These are phyloP conservation scores for Davidsoniella australis DNA, from an alignment of 2,329 filamentous ascomycete species.

Conservation along the genomic window DNA sequence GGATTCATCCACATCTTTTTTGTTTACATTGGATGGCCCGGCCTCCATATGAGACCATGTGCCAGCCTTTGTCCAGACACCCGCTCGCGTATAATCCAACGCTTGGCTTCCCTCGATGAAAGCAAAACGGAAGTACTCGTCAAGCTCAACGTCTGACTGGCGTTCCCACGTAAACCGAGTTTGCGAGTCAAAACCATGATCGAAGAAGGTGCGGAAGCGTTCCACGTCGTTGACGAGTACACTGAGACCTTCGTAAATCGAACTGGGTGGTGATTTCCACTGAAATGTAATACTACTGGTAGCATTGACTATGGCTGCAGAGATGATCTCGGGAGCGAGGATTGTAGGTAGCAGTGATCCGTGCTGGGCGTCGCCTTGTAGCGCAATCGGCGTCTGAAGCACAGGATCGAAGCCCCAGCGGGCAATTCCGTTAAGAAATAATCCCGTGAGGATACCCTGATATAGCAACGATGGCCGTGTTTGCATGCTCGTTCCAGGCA, in stretches of 20 bases:
- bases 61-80: slow-evolving; percentile 47
- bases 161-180: slow-evolving; percentile 43
- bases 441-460: slow-evolving; percentile 73
- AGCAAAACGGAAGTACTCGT: slow-evolving; percentile 65
- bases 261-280: slow-evolving; percentile 29
- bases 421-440: slow-evolving; percentile 88
- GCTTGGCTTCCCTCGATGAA: slow-evolving; percentile 48
- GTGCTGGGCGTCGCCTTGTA: slow-evolving; percentile 51
- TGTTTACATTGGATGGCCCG: slow-evolving; percentile 35
- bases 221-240: slow-evolving; percentile 78
- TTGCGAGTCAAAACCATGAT: slow-evolving; percentile 28
- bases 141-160: slow-evolving; percentile 25
- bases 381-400: slow-evolving; percentile 59
- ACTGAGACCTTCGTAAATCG: slow-evolving; percentile 55
- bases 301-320: slow-evolving; percentile 20
- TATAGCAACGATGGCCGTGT: slow-evolving; percentile 72
- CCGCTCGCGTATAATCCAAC: slow-evolving; percentile 61
- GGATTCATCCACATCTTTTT: slow-evolving; percentile 15
- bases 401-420: slow-evolving; percentile 87
- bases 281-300: slow-evolving; percentile 38
- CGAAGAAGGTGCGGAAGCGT: slow-evolving; percentile 55
- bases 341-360: slow-evolving; percentile 44
- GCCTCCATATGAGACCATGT: slow-evolving; percentile 48
- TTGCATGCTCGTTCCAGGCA: slow-evolving; percentile 78
- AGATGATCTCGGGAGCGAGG: slow-evolving; percentile 26